Evolutionary conservation across 345 rosid species (phyloP), one percentile per base, ranked within the genome.

Genomic region (Pistacia atlantica): DNA sequence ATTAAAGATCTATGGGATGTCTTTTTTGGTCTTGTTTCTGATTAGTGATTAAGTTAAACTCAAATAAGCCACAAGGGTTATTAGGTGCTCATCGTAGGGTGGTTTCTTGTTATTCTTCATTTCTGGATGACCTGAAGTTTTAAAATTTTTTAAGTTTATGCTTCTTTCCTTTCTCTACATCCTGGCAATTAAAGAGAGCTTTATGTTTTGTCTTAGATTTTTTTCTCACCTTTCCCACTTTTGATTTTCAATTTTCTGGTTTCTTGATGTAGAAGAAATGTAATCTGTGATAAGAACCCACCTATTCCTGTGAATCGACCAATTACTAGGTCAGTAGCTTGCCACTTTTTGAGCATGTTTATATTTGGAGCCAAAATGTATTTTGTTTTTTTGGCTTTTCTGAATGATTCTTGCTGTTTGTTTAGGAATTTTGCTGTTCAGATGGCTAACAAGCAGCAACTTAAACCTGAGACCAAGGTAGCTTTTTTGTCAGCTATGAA

Each of bases 351-450:
- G 10, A 38, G 55, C 73, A 68, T 75, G 69, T 56, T 28, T 61
- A 63, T 25, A 67, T 61, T 48, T 7, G 16, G 49, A 69, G 37
- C 72, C 65, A 31, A 17, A 8, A 51, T 4, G 1, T 77, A 54
- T 64, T 45, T 57, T 61, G 37, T 73, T 48, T 46, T 46, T 63
- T 74, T 42, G 25, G 67, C 54, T 60, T 69, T 59, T 57, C 10
- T 22, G 55, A 38, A 18, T 67, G 22, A 8, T 62, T 79, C 22
- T 55, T 79, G 60, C 45, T 73, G 22, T 76, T 72, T 74, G 37
- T 84, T 76, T 83, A 92, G 97, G 90, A 91, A 85, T 73, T 93
- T 89, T 78, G 93, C 95, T 76, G 95, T 91, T 49, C 92, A 95
- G 69, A 80, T 95, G 73, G 92, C 93, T 82, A 91, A 81, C 82